Base-by-base conservation (phyloP, 2,329 filamentous ascomycete genomes). In the Penicillium paneum region DNA sequence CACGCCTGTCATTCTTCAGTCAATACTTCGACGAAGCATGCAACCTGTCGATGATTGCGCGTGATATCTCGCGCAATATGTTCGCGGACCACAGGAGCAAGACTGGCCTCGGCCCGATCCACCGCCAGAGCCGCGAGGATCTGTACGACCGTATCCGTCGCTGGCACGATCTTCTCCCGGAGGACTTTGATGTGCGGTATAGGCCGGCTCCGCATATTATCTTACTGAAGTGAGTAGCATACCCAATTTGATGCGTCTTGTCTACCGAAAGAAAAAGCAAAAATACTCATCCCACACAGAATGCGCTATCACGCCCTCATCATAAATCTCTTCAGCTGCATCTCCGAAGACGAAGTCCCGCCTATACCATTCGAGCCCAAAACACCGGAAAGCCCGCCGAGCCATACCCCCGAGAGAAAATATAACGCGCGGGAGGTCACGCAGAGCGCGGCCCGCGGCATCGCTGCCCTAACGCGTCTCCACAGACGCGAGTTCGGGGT, bases 291-390 rank as follows among this genome's bases (percentile, higher is more conserved):
- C 7, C 12, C 3, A 19, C 13, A 3, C 29, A 74, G 70, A 41
- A 73, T 74, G 67, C 65, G 71, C 15, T 72, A 70, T 36, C 57
- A 73, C 45, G 63, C 71, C 38, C 52, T 71, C 28, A 58, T 67
- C 21, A 73, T 74, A 49, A 73, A 65, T 47, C 52, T 74, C n/a
- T 70, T 74, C 60, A 67, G 62, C 13, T 71, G 66, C 51, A 61
- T 62, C 19, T 49, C 61, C n/a, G 51, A 65, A 13, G 54, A 64
- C 8, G 48, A 62, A 29, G 32, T 47, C 11, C 54, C 62, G 1
- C 60, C 55, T n/a, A 17, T 39, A 3, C 47, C 60, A 3, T 61
- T 59, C 17, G 64, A 63, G 19, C 64, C 64, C 1, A 55, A 67
- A 28, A 69, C 68, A 8, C 68, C 68, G 5, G 68, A 71, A 50